Percentiles rank a stretch among this genome's conserved stretches.
Evolutionary conservation across 2,329 filamentous ascomycete genomes (phyloP).

Genomic region (Colletotrichum sp.): DNA sequence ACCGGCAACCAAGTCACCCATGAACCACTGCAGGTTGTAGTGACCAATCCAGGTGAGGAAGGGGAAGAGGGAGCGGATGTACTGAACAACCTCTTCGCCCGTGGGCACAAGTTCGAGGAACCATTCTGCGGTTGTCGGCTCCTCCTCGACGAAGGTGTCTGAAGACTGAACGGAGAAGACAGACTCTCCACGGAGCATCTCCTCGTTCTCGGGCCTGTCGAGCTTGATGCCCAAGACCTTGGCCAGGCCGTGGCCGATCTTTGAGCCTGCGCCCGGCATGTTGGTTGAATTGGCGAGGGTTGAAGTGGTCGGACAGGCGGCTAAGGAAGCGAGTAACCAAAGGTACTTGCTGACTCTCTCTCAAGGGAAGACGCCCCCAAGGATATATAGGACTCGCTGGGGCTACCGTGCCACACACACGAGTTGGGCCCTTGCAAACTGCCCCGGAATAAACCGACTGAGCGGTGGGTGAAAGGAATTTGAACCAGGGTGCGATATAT

Average conservation of each 20-base stretch:
- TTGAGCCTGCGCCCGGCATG: constrained; percentile 50
- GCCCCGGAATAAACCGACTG: background rate
- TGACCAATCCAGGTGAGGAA: constrained; percentile 87
- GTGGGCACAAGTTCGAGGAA: constrained; percentile 68
- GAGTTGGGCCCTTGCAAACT: background rate
- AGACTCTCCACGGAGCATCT: constrained; percentile 79
- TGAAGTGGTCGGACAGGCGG: background rate
- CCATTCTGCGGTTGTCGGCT: constrained; percentile 79
- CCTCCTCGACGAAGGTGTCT: constrained; percentile 82
- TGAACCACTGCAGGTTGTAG: constrained; percentile 90
- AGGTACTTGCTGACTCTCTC: background rate
- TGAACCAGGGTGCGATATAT: background rate
- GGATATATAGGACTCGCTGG: constrained; percentile 10
- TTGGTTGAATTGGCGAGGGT: background rate
- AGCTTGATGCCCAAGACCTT: constrained; percentile 85
- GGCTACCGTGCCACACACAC: constrained; percentile 6
- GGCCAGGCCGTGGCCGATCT: constrained; percentile 75
- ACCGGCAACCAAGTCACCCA: constrained; percentile 86
- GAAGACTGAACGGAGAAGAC: constrained; percentile 75
- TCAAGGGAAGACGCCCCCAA: background rate
- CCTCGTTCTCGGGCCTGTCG: constrained; percentile 69
- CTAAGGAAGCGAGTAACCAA: background rate
- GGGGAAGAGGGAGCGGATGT: constrained; percentile 79
- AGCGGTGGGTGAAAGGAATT: background rate
- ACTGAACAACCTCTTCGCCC: constrained; percentile 57